These are phyloP conservation scores for Penium margaritaceum DNA, from an alignment of 139 green algal genomes.

Conservation along the genomic window DNA sequence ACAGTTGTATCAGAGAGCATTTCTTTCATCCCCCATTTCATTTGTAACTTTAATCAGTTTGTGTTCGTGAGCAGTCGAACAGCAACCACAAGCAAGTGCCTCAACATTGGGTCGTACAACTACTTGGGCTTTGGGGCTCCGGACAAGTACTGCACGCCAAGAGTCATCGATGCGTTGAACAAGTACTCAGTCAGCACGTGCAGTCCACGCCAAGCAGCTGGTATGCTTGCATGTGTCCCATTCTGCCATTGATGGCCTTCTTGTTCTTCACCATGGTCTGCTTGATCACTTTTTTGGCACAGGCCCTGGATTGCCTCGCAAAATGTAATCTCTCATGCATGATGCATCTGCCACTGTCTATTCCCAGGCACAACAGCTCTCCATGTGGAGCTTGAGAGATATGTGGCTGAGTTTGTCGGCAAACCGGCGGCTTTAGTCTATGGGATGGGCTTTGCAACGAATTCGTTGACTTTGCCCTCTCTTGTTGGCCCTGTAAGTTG, in stretches of 20 bases:
- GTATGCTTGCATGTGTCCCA: neutral
- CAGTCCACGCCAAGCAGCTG: constrained; percentile 27
- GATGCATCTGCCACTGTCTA: neutral
- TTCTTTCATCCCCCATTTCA: no score
- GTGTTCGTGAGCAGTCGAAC: constrained; percentile 49
- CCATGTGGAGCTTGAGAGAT: constrained; percentile 76
- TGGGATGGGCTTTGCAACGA: constrained; percentile 98
- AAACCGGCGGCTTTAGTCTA: constrained; percentile 80
- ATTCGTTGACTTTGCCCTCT: constrained; percentile 79
- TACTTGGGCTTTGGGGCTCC: constrained; percentile 92
- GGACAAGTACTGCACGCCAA: constrained; percentile 88
- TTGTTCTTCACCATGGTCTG: neutral
- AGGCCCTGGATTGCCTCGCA: neutral
- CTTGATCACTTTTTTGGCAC: neutral
- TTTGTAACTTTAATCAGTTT: no score
- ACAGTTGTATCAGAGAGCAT: no score
- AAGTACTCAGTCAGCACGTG: constrained; percentile 59
- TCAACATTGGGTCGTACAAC: constrained; percentile 98
- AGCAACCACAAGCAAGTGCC: constrained; percentile 50
- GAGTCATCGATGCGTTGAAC: constrained; percentile 63
- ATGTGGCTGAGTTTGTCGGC: constrained; percentile 77
- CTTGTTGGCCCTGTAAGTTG: constrained; percentile 63
- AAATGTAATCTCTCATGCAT: neutral
- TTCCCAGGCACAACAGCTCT: constrained; percentile 39
- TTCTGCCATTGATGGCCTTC: neutral